phyloP scores from a whole-genome alignment of 345 rosid species.

The Linum trigynum region DNA sequence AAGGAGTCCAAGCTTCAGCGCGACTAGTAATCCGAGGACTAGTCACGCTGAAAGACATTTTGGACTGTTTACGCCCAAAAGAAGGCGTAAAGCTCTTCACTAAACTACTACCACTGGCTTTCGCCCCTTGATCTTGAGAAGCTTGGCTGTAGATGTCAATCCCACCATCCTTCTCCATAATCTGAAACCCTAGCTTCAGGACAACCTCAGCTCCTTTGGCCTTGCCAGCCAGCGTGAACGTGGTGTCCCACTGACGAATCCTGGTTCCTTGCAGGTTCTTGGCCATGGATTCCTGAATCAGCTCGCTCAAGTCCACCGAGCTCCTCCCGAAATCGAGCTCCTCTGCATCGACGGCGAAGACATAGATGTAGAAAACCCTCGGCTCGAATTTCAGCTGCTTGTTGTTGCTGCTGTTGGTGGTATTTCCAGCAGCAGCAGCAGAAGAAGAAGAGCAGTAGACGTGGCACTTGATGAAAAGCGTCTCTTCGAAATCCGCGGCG shows the following conservation, averaged over 20 bases:
- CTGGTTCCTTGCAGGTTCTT: slow-evolving; percentile 65
- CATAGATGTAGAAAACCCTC: slow-evolving; percentile 63
- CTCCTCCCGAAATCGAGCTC: slow-evolving; percentile 78
- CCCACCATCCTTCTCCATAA: slow-evolving; percentile 94
- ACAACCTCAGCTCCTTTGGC: slow-evolving; percentile 88
- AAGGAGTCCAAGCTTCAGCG: slow-evolving; percentile 58
- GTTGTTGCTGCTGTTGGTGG: slow-evolving; percentile 29
- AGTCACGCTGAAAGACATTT: slow-evolving; percentile 74
- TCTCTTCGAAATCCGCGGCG: slow-evolving; percentile 88
- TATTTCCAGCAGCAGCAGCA: no score
- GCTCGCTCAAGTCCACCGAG: slow-evolving; percentile 51
- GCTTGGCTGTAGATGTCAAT: slow-evolving; percentile 64
- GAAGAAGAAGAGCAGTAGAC: slow-evolving; percentile 38
- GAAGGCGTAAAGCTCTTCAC: slow-evolving; percentile 36
- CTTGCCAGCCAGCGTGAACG: slow-evolving; percentile 65
- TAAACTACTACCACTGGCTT: slow-evolving; percentile 21
- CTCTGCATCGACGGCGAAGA: slow-evolving; percentile 66
- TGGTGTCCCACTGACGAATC: slow-evolving; percentile 84
- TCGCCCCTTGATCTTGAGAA: slow-evolving; percentile 24
- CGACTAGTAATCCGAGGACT: slow-evolving; percentile 72
- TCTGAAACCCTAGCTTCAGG: slow-evolving; percentile 76
- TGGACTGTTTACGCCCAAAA: slow-evolving; percentile 68
- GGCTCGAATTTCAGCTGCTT: slow-evolving; percentile 66
- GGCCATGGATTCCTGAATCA: slow-evolving; percentile 74
- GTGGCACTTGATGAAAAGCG: slow-evolving; percentile 64